These are phyloP conservation scores for Tetrahymena elliotti DNA, from an alignment of 73 alveolate genomes.

Conservation along the genomic window DNA sequence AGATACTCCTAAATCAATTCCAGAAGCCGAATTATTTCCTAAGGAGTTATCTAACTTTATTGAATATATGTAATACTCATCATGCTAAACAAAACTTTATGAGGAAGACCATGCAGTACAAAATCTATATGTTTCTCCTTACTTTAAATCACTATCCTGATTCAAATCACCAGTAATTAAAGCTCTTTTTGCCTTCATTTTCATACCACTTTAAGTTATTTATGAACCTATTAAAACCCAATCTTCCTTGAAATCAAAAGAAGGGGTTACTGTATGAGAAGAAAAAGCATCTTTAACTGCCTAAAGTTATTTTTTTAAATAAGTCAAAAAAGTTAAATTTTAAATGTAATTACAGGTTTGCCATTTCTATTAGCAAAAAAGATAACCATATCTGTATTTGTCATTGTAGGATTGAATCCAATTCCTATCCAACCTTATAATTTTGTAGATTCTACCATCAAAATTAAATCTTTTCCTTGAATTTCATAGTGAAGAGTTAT, in stretches of 20 bases:
- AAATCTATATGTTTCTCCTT: not conserved
- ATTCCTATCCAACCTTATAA: slow-evolving; percentile 18
- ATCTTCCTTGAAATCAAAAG: not conserved
- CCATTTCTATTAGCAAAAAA: not conserved
- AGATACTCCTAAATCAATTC: not conserved
- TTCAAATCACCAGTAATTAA: not conserved
- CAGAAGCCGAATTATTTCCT: not conserved
- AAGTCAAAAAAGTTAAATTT: not conserved
- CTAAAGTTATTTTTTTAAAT: not conserved
- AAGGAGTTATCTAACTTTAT: not conserved
- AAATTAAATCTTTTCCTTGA: not conserved
- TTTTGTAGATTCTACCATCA: not conserved
- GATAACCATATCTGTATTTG: not conserved
- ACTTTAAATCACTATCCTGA: not conserved
- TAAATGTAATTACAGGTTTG: not conserved
- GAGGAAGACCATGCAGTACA: not conserved
- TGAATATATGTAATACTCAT: not conserved
- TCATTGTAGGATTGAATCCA: slow-evolving; percentile 21
- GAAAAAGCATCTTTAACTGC: not conserved
- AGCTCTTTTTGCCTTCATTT: not conserved
- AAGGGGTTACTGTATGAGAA: not conserved
- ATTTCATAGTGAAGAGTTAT: not conserved
- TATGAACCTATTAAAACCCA: not conserved
- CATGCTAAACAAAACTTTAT: not conserved
- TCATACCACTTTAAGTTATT: not conserved